These are phyloP conservation scores for Tubosaeta sp. DNA, from an alignment of 768 basidiomycete species.

Conservation along the genomic window DNA sequence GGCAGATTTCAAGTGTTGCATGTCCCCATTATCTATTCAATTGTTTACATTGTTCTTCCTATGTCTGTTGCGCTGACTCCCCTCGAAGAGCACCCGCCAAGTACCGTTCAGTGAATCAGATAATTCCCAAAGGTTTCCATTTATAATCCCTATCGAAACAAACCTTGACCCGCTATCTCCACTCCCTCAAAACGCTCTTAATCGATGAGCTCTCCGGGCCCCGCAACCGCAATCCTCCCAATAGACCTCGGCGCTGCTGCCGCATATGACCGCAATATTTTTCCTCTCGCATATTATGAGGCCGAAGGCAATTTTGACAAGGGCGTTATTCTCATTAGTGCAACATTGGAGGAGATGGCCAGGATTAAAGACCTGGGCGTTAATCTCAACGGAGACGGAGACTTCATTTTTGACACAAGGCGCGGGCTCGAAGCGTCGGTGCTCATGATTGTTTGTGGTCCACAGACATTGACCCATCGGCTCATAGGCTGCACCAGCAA, in stretches of 20 bases:
- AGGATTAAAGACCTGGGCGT: neutral
- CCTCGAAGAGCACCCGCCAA: too few species aligned
- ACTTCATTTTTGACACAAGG: constrained; percentile 3
- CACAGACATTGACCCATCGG: too few species aligned
- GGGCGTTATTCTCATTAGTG: neutral
- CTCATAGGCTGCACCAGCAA: neutral
- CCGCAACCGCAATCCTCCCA: neutral
- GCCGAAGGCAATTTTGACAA: neutral
- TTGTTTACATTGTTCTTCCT: neutral
- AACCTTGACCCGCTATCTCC: neutral
- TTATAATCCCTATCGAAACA: neutral
- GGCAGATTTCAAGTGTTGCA: too few species aligned
- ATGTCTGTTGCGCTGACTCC: too few species aligned
- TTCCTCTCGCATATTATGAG: constrained; percentile 5
- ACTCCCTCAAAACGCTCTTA: neutral
- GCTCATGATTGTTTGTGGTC: too few species aligned
- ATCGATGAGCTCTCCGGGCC: neutral
- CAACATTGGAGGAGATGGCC: constrained; percentile 7
- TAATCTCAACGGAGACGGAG: neutral
- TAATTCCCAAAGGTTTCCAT: too few species aligned
- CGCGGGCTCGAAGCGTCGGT: neutral
- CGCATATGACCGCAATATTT: neutral
- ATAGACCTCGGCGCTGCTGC: constrained; percentile 1
- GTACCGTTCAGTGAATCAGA: too few species aligned
- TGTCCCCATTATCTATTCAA: neutral